Base-by-base conservation (phyloP, 2,329 filamentous ascomycete genomes). In the Cadophora malorum region DNA sequence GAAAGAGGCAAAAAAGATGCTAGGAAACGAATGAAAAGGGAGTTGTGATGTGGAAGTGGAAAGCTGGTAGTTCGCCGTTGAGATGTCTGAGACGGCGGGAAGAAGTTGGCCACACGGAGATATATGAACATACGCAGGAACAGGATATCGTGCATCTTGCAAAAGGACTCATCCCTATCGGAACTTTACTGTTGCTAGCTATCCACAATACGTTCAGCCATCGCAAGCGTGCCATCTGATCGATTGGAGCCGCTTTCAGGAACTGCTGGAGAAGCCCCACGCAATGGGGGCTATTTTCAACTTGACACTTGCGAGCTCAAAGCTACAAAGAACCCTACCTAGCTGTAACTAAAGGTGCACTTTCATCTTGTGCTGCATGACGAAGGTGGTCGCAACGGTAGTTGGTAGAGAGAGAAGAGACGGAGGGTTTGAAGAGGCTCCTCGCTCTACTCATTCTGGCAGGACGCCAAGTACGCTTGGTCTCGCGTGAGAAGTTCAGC, bases 261-360 rank as follows among this genome's bases (percentile, higher is more conserved):
- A 50, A 53, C 62, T 63, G 68, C 63, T 65, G 47, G 56, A 65
- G 62, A 56, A 55, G 73, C 65, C 64, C 71, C 74, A 74, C 68
- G 45, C 66, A 21, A 63, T 33, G 49, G 64, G 41, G 52, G 65
- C 68, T 69, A 73, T 74, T 70, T 70, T 65, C 65, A 73, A 70
- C 52, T 56, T 45, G 67, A 64, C 65, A 65, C 55, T 66, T 67
- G 64, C 69, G 67, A 74, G 72, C 73, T 73, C 68, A 75, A 73
- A 74, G 69, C 71, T 74, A 71, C 55, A 53, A 56, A 64, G 70
- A 76, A 71, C 75, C 75, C 73, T 75, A 75, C 72, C 69, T 35
- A 76, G 74, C 74, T 76, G 73, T 64, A 68, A 63, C 23, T n/a
- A 33, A 50, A 58, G 38, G 52, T 56, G 50, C 63, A 64, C 63